Conservation (phyloP, 352 stramenopile genomes). For the Pythium diclinum region DNA sequence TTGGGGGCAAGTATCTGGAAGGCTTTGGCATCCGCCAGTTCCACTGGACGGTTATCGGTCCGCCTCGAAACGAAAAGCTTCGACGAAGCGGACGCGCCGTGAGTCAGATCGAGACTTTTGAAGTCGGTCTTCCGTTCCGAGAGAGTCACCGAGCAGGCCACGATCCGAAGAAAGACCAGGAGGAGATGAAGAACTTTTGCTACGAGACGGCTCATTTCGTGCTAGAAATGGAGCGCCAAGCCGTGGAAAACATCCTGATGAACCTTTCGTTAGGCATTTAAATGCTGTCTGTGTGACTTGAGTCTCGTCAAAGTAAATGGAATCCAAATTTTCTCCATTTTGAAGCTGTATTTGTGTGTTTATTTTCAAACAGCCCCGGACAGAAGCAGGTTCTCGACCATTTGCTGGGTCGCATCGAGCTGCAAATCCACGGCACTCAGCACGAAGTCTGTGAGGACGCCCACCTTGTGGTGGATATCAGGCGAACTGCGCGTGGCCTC, state of each 20-base stretch:
- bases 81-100: background rate
- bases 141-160: background rate
- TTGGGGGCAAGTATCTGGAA: background rate
- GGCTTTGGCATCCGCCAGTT: constrained; percentile 1
- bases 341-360: too few species aligned
- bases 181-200: constrained; percentile 1
- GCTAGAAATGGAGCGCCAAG: background rate
- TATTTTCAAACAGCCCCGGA: background rate
- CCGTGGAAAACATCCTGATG: constrained; percentile 5
- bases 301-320: too few species aligned
- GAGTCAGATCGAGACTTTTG: constrained; percentile 9
- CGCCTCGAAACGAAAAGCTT: constrained; percentile 2
- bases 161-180: background rate
- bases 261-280: background rate
- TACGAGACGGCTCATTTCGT: background rate
- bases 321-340: too few species aligned
- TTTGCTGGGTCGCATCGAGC: background rate
- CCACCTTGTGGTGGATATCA: background rate
- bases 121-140: background rate
- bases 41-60: constrained; percentile 4
- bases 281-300: background rate
- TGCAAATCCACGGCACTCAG: constrained; percentile 3
- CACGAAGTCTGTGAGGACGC: constrained; percentile 5
- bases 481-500: background rate
- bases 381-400: constrained; percentile 7